These are phyloP conservation scores for Urochloa ruziziensis DNA, from an alignment of 176 grass and related monocot genomes.

Conservation along the genomic window DNA sequence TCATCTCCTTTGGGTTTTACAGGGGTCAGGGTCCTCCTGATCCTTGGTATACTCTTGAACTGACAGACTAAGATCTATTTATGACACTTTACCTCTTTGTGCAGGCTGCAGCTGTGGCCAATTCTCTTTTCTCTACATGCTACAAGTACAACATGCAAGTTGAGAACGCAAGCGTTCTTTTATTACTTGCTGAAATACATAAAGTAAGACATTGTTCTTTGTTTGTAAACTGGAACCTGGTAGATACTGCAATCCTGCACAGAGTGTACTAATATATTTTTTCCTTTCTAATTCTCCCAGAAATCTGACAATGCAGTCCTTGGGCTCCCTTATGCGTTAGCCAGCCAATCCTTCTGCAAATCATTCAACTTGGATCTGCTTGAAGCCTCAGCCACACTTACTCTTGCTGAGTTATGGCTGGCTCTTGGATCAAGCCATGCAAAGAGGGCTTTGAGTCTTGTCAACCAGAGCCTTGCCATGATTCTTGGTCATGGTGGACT, in stretches of 20 bases:
- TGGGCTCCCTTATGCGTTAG: constrained; percentile 77
- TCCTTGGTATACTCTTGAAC: neutral
- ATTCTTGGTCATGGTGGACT: constrained; percentile 89
- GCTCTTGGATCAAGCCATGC: constrained; percentile 77
- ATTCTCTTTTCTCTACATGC: constrained; percentile 85
- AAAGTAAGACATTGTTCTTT: constrained; percentile 49
- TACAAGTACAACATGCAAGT: constrained; percentile 96
- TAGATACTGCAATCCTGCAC: neutral
- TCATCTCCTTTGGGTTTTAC: neutral
- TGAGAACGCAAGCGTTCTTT: constrained; percentile 93
- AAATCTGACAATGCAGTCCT: constrained; percentile 80
- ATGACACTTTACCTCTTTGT: constrained; percentile 13
- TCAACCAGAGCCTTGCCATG: constrained; percentile 72
- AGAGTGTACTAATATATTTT: constrained; percentile 15
- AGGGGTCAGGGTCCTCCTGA: neutral
- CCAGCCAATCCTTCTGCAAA: constrained; percentile 90
- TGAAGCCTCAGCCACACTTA: constrained; percentile 78
- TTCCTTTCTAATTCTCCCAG: constrained; percentile 20
- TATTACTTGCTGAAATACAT: constrained; percentile 93
- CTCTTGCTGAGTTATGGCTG: constrained; percentile 84
- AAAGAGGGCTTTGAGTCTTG: constrained; percentile 61
- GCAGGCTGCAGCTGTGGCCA: constrained; percentile 82
- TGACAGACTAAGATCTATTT: neutral
- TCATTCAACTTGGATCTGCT: constrained; percentile 93
- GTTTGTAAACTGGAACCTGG: neutral